phyloP scores from a whole-genome alignment of 257 asterid species.

The Gentiana straminea region DNA sequence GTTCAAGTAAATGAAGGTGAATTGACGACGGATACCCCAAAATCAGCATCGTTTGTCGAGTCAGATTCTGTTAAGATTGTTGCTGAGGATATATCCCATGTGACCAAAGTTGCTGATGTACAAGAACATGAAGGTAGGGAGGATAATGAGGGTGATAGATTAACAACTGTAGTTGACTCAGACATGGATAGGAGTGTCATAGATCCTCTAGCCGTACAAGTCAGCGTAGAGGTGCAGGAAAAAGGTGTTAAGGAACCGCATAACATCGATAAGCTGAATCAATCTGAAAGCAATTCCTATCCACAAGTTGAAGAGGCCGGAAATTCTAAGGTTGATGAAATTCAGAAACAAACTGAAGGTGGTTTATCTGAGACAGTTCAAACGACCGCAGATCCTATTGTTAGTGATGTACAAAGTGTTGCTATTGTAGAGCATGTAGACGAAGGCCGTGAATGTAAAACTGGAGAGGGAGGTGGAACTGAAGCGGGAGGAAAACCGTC shows the following conservation, averaged over 20 bases:
- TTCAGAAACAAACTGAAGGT: constrained; percentile 9
- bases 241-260: constrained; percentile 5
- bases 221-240: background rate
- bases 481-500: background rate
- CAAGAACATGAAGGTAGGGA: background rate
- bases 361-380: constrained; percentile 1
- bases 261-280: constrained; percentile 1
- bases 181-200: constrained; percentile 5
- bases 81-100: constrained; percentile 1
- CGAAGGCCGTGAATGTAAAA: constrained; percentile 1
- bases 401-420: background rate
- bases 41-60: background rate
- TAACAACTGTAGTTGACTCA: background rate
- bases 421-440: constrained; percentile 1
- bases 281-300: constrained; percentile 4
- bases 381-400: background rate
- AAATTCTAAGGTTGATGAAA: constrained; percentile 9
- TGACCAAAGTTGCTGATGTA: background rate
- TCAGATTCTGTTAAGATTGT: constrained; percentile 7
- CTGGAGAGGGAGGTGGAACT: background rate
- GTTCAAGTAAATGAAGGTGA: constrained; percentile 1
- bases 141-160: constrained; percentile 5
- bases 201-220: constrained; percentile 8
- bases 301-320: constrained; percentile 4
- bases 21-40: background rate